Evolutionary conservation across 1,284 basidiomycete species (phyloP).

Genomic region (Fomes fomentarius): DNA sequence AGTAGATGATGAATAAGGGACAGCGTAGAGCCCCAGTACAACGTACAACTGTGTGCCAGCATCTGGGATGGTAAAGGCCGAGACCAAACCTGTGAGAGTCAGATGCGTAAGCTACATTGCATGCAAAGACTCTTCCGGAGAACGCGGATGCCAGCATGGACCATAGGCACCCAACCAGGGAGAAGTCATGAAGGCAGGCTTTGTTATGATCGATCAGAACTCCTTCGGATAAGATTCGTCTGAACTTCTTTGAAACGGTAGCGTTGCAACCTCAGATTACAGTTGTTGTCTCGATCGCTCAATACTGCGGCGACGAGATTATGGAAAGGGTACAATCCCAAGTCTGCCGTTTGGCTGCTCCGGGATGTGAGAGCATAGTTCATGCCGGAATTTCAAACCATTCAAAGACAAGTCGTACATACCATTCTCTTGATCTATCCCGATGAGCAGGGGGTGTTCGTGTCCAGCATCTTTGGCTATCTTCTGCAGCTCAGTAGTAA

Average conservation of each 20-base stretch:
- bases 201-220: too few relatives aligned
- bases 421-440: slow-evolving; percentile 77
- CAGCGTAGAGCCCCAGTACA: slow-evolving; percentile 4
- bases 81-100: slow-evolving; percentile 58
- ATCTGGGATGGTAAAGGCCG: slow-evolving; percentile 56
- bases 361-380: too few relatives aligned
- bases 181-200: too few relatives aligned
- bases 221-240: too few relatives aligned
- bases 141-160: too few relatives aligned
- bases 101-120: not conserved
- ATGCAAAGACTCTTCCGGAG: too few relatives aligned
- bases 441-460: slow-evolving; percentile 58
- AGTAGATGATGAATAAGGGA: not conserved
- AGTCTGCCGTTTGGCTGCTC: not conserved
- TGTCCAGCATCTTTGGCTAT: slow-evolving; percentile 63
- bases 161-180: too few relatives aligned
- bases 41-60: slow-evolving; percentile 70
- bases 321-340: not conserved
- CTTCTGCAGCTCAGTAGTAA: slow-evolving; percentile 53
- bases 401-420: slow-evolving; percentile 4
- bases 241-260: too few relatives aligned
- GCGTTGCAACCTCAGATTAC: too few relatives aligned
- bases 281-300: too few relatives aligned
- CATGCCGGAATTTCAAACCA: not conserved
- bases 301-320: not conserved